A percentile compares a stretch with the other conserved stretches of the same genome.
Conservation (phyloP, 805 yeast genomes). For the Yarrowia osloensis region DNA sequence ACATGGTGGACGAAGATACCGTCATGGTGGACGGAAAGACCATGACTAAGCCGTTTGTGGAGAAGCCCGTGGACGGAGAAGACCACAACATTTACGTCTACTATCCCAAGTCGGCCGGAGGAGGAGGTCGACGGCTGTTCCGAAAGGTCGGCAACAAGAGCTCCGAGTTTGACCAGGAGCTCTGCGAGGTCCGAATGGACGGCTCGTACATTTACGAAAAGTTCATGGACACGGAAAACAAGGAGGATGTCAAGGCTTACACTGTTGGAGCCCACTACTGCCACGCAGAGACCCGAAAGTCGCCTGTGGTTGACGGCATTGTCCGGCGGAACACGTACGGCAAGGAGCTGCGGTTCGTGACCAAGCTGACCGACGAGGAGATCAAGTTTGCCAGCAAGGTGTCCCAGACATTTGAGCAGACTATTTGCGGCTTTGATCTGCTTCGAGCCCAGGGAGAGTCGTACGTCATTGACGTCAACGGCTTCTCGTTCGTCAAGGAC, state of each 20-base stretch:
- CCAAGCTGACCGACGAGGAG: constrained; percentile 75
- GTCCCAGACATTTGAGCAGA: constrained; percentile 76
- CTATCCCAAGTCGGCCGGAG: constrained; percentile 85
- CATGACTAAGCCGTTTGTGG: constrained; percentile 89
- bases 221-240: constrained; percentile 97
- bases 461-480: constrained; percentile 96
- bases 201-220: constrained; percentile 92
- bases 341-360: constrained; percentile 88
- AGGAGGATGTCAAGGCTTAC: constrained; percentile 97
- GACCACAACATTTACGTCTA: constrained; percentile 95
- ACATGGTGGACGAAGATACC: constrained; percentile 82
- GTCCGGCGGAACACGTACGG: constrained; percentile 97
- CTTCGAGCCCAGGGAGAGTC: constrained; percentile 85
- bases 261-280: constrained; percentile 90
- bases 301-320: constrained; percentile 99
- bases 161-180: constrained; percentile 87
- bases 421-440: constrained; percentile 95
- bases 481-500: constrained; percentile 96
- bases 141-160: constrained; percentile 96
- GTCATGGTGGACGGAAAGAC: constrained; percentile 73
- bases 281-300: constrained; percentile 97
- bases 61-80: constrained; percentile 98
- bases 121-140: constrained; percentile 94
- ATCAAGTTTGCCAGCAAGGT: constrained; percentile 77
- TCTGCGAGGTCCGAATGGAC: constrained; percentile 73